A percentile compares a stretch with the other conserved stretches of the same genome.
phyloP scores from a whole-genome alignment of 148 eudicot genomes.

The Silene uniflora region DNA sequence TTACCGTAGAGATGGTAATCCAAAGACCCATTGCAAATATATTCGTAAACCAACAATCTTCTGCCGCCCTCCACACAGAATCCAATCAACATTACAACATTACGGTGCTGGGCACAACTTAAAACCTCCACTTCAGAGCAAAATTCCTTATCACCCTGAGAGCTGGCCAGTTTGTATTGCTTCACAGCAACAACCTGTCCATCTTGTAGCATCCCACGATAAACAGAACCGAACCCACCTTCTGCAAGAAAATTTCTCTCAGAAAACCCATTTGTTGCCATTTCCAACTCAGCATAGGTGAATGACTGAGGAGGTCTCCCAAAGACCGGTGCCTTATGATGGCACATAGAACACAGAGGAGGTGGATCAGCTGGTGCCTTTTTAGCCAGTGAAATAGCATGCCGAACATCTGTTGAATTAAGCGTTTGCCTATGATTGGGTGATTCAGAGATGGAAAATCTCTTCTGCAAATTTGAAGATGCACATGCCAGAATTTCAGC shows the following conservation, averaged over 20 bases:
- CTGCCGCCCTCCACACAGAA: slow-evolving; percentile 68
- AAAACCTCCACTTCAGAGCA: slow-evolving; percentile 84
- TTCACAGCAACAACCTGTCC: slow-evolving; percentile 79
- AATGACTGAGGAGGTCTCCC: slow-evolving; percentile 76
- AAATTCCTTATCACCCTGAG: slow-evolving; percentile 82
- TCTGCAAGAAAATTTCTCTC: slow-evolving; percentile 66
- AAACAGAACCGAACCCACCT: slow-evolving; percentile 87
- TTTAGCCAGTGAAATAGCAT: slow-evolving; percentile 44
- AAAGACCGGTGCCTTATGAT: slow-evolving; percentile 62
- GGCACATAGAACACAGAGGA: slow-evolving; percentile 75
- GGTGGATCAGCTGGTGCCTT: slow-evolving; percentile 56
- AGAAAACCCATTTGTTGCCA: slow-evolving; percentile 70
- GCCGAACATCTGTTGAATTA: slow-evolving; percentile 36
- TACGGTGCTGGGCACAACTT: slow-evolving; percentile 94
- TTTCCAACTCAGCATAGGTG: slow-evolving; percentile 56
- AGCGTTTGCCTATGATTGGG: slow-evolving; percentile 28
- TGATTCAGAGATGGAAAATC: slow-evolving; percentile 27
- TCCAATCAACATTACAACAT: slow-evolving; percentile 82
- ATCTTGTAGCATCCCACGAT: slow-evolving; percentile 66
- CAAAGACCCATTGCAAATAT: slow-evolving; percentile 77
- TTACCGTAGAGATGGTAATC: slow-evolving; percentile 86
- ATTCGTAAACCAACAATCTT: slow-evolving; percentile 79
- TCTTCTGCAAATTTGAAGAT: slow-evolving; percentile 26
- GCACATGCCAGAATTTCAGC: slow-evolving; percentile 27
- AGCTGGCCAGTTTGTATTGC: slow-evolving; percentile 74